phyloP scores from a whole-genome alignment of 345 rosid species.

The Ceriops zippeliana region DNA sequence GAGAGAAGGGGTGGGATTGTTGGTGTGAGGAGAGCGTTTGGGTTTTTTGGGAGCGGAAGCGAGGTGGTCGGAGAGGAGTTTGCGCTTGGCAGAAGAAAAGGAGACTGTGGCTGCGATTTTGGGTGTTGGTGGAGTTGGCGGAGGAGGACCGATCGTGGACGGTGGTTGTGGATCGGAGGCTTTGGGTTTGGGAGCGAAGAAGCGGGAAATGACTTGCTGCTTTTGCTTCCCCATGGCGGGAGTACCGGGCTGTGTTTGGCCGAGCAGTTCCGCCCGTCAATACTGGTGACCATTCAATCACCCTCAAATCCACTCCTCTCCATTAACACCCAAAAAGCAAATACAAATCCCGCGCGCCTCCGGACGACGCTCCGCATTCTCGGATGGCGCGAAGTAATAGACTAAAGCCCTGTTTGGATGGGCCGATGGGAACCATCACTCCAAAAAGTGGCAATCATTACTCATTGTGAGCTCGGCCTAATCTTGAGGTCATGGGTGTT shows the following conservation, averaged over 20 bases:
- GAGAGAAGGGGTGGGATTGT: slow-evolving; percentile 37
- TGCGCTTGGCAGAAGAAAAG: slow-evolving; percentile 72
- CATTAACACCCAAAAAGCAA: too few species aligned
- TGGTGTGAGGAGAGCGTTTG: slow-evolving; percentile 55
- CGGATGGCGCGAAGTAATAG: too few species aligned
- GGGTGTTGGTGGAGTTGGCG: slow-evolving; percentile 36
- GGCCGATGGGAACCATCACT: too few species aligned
- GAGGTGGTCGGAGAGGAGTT: slow-evolving; percentile 56
- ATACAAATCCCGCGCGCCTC: too few species aligned
- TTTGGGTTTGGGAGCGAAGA: slow-evolving; percentile 77
- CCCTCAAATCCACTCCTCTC: too few species aligned
- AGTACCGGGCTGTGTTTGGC: not conserved
- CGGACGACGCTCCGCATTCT: too few species aligned
- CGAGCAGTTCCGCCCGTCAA: not conserved
- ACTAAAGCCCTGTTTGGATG: too few species aligned
- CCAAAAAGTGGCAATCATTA: too few species aligned
- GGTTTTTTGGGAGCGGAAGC: slow-evolving; percentile 40
- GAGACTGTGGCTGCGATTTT: slow-evolving; percentile 65
- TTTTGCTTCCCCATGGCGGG: slow-evolving; percentile 63
- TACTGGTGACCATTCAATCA: too few species aligned
- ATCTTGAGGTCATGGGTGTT: too few species aligned
- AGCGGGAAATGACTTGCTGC: slow-evolving; percentile 81
- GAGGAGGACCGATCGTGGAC: slow-evolving; percentile 2
- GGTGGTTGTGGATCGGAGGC: slow-evolving; percentile 27
- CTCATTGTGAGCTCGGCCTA: too few species aligned